These are phyloP conservation scores for Pseudoscleropodium purum DNA, from an alignment of 225 moss, liverwort and hornwort genomes.

Conservation along the genomic window DNA sequence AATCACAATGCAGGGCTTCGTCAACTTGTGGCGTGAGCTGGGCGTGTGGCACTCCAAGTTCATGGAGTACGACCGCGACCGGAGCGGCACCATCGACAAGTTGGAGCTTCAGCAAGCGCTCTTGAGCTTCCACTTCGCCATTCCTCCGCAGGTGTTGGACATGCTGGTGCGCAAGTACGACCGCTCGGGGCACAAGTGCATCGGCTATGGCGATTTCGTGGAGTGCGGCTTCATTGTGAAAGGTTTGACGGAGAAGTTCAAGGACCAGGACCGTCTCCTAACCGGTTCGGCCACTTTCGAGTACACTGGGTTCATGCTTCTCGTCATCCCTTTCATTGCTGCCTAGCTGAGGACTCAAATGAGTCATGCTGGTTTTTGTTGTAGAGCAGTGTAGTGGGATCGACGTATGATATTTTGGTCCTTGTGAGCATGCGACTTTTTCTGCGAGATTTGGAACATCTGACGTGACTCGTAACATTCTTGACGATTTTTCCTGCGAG, in stretches of 20 bases:
- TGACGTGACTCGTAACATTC: no score
- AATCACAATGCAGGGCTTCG: background rate
- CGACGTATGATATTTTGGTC: background rate
- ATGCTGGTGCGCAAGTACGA: constrained; percentile 69
- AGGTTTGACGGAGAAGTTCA: constrained; percentile 77
- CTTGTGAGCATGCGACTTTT: no score
- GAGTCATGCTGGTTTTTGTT: background rate
- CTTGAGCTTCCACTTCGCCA: constrained; percentile 57
- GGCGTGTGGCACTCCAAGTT: constrained; percentile 43
- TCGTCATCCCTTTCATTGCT: constrained; percentile 66
- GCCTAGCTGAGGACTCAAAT: constrained; percentile 22
- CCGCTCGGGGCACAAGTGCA: constrained; percentile 36
- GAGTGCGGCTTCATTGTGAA: constrained; percentile 82
- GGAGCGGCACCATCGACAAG: constrained; percentile 62
- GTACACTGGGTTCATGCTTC: constrained; percentile 62
- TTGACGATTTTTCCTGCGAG: background rate
- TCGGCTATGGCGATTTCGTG: constrained; percentile 72
- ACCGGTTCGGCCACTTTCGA: constrained; percentile 52
- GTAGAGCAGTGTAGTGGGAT: background rate
- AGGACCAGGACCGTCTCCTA: constrained; percentile 30
- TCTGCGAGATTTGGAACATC: no score
- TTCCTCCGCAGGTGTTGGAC: constrained; percentile 42
- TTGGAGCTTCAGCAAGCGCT: constrained; percentile 60
- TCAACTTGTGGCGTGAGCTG: constrained; percentile 10
- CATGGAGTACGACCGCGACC: constrained; percentile 50